A percentile compares a stretch with the other conserved stretches of the same genome.
phyloP scores from a whole-genome alignment of 1,284 basidiomycete genomes.

The Heliocybe sulcata region DNA sequence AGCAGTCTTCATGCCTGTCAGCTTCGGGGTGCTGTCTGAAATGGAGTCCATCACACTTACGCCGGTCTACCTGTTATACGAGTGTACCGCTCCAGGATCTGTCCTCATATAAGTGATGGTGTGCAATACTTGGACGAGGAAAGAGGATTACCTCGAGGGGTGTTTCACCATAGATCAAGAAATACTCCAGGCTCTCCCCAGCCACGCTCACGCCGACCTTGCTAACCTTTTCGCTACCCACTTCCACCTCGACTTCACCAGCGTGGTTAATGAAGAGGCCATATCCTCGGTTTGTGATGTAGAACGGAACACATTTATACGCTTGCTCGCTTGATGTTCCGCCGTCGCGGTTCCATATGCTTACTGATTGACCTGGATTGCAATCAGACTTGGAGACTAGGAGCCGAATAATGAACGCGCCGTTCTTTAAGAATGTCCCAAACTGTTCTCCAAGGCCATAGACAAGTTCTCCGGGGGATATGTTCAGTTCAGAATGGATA shows the following conservation, averaged over 20 bases:
- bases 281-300: conserved; percentile 63
- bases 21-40: not conserved
- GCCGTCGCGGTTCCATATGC: conserved; percentile 68
- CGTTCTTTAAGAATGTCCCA: conserved; percentile 70
- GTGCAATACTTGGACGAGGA: too few relatives aligned
- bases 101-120: too few relatives aligned
- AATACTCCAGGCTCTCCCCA: conserved; percentile 59
- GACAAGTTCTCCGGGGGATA: conserved; percentile 63
- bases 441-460: conserved; percentile 74
- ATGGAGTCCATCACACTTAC: conserved; percentile 23
- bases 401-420: conserved; percentile 22
- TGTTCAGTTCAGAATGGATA: conserved; percentile 60
- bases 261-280: conserved; percentile 73
- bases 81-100: conserved; percentile 58
- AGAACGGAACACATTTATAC: conserved; percentile 72
- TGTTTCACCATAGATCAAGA: conserved; percentile 59
- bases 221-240: conserved; percentile 69
- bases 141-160: conserved; percentile 52
- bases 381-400: conserved; percentile 1
- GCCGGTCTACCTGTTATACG: conserved; percentile 61
- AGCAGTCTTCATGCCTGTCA: conserved; percentile 34
- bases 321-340: conserved; percentile 68
- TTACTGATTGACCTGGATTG: conserved; percentile 46
- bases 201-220: conserved; percentile 64
- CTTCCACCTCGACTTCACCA: conserved; percentile 72